Base-by-base conservation (phyloP, 768 basidiomycete genomes). In the Rhizopogon sp. region DNA sequence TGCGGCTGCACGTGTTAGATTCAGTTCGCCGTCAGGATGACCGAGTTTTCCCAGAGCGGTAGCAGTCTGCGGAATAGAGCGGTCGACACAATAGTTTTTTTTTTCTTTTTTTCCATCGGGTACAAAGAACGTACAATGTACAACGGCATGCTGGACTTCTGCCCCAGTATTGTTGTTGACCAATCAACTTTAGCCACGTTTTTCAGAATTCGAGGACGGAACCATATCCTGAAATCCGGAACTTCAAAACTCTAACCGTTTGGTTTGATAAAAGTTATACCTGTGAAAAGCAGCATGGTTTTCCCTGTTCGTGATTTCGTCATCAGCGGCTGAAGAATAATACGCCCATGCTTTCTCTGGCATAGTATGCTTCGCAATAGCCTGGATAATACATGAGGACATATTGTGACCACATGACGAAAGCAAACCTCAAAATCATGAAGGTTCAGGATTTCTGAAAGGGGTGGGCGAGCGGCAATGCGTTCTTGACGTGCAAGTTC, bases 1-100 rank as follows among this genome's bases (percentile, higher is more conserved):
- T 0, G 80, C 90, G 1, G 90, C 93, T 0, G 91, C 92, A 63
- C 85, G 76, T 2, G 93, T 95, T 37, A 96, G 66, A 64, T 87
- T 90, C 29, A 93, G 75, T 71, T 97, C 94, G 7, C 94, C 94
- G 56, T 95, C 90, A 1, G 92, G 90, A 65, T 96, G 92, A 1
- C 94, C 91, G 1, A 97, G 83, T 74, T 95, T 95, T 56, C 92
- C 89, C 8, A 91, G 76, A 2, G 88, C 89, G 6, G 90, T 88
- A 1, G 88, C 89, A 28, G 85, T 78, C 74, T 82, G 47, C 9
- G 60, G 41, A 64, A 33, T 37, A 22, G 0, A 31, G 20, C 43
- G 33, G 17, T 57, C 37, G 56, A 45, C 29, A 54, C 6, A 22
- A 20, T 31, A 44, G 10, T 9, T 16, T 31, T 6, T 25, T 6